These are phyloP conservation scores for Panicum hallii DNA, from an alignment of 202 grass and related monocot genomes.

Conservation along the genomic window DNA sequence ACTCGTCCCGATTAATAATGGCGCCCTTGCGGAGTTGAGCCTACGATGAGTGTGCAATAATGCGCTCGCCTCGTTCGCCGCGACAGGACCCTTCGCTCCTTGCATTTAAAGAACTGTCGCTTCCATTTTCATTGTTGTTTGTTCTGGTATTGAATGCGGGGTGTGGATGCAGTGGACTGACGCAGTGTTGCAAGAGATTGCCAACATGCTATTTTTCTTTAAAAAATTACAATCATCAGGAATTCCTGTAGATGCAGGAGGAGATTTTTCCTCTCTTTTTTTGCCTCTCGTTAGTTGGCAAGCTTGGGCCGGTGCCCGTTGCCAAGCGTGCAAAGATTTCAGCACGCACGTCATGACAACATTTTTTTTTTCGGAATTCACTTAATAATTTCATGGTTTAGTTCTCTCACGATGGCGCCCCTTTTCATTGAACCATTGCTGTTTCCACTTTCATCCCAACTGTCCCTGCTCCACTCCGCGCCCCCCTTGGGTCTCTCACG, in stretches of 20 bases:
- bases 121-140: neutral
- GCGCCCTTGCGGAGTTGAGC: neutral
- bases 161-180: neutral
- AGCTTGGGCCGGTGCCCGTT: too few relatives aligned
- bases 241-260: neutral
- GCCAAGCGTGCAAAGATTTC: too few relatives aligned
- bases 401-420: too few relatives aligned
- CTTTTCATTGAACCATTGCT: neutral
- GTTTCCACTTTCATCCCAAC: too few relatives aligned
- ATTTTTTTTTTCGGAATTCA: too few relatives aligned
- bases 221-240: neutral
- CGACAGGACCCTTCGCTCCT: neutral
- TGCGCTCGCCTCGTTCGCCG: constrained; percentile 22
- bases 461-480: neutral
- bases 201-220: neutral
- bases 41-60: constrained; percentile 53
- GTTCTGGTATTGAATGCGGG: neutral
- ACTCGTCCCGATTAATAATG: constrained; percentile 35
- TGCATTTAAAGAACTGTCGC: neutral
- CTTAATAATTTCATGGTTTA: too few relatives aligned
- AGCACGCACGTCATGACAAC: too few relatives aligned
- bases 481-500: too few relatives aligned
- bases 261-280: too few relatives aligned
- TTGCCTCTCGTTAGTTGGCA: too few relatives aligned
- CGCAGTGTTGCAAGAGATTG: neutral